Conservation (phyloP, 2,329 filamentous ascomycete genomes). For the Cladophialophora carrionii region DNA sequence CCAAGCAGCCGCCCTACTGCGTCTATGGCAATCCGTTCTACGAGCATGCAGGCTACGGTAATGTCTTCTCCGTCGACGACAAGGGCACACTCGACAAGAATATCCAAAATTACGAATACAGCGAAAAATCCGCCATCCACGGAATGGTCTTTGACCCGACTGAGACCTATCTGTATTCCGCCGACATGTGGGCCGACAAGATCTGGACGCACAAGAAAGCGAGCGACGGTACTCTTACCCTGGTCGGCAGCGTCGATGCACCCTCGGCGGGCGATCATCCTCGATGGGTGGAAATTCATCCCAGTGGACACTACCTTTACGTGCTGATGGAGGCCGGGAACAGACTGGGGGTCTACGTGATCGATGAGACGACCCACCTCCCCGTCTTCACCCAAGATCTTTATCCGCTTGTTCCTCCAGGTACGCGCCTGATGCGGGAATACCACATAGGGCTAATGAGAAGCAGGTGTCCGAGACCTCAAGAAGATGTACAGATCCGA, state of each 20-base stretch:
- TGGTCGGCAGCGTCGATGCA: conserved; percentile 73
- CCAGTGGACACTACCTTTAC: conserved; percentile 76
- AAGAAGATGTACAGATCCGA: conserved; percentile 79
- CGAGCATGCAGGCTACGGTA: conserved; percentile 78
- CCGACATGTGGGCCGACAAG: conserved; percentile 54
- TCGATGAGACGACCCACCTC: conserved; percentile 72
- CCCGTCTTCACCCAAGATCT: conserved; percentile 77
- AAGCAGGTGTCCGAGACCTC: conserved; percentile 25
- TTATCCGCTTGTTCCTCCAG: conserved; percentile 79
- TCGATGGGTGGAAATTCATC: conserved; percentile 84
- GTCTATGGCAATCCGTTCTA: conserved; percentile 94
- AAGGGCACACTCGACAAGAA: conserved; percentile 49
- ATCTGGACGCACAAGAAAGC: conserved; percentile 82
- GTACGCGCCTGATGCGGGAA: conserved; percentile 51
- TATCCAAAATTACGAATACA: conserved; percentile 53
- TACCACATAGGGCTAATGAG: not conserved
- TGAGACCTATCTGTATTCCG: conserved; percentile 53
- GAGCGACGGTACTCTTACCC: conserved; percentile 62
- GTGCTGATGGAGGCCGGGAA: conserved; percentile 90
- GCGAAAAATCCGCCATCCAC: conserved; percentile 52
- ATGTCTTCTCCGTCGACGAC: conserved; percentile 60
- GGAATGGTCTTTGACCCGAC: conserved; percentile 54
- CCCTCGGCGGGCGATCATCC: conserved; percentile 75
- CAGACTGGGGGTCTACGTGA: conserved; percentile 76
- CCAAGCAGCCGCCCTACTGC: conserved; percentile 73